phyloP scores from a whole-genome alignment of 2,329 filamentous ascomycete species.

The Elsinoe perseae region DNA sequence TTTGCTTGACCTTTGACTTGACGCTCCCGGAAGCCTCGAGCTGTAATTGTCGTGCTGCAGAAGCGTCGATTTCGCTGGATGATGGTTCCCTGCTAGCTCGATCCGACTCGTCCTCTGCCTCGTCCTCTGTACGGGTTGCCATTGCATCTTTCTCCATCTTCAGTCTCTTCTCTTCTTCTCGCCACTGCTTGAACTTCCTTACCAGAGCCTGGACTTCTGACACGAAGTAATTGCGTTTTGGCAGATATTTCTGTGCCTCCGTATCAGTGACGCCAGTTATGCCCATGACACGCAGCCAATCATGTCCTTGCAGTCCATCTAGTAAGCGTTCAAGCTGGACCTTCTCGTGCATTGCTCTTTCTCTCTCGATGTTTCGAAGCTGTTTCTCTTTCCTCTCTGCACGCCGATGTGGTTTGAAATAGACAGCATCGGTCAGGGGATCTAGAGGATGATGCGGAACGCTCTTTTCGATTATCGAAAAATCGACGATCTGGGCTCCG shows the following conservation, averaged over 20 bases:
- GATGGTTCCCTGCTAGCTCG: constrained; percentile 46
- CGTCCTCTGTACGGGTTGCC: constrained; percentile 41
- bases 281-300: constrained; percentile 90
- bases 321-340: constrained; percentile 59
- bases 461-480: constrained; percentile 32
- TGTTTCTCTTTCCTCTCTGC: constrained; percentile 61
- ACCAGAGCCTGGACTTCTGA: constrained; percentile 72
- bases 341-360: constrained; percentile 59
- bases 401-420: constrained; percentile 51
- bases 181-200: constrained; percentile 83
- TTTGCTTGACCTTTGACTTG: constrained; percentile 16
- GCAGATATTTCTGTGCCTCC: constrained; percentile 78
- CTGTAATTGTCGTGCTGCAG: constrained; percentile 65
- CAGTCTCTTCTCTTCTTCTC: constrained; percentile 76
- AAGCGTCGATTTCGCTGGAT: constrained; percentile 62
- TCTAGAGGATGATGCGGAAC: constrained; percentile 38
- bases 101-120: constrained; percentile 35
- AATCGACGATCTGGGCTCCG: constrained; percentile 34
- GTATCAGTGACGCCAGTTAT: constrained; percentile 77
- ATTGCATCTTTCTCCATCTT: constrained; percentile 68
- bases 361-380: constrained; percentile 59
- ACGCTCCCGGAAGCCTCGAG: constrained; percentile 43
- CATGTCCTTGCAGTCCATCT: constrained; percentile 77
- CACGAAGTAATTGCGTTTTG: constrained; percentile 77
- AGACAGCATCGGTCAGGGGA: constrained; percentile 50